Conservation (phyloP, 495 filamentous ascomycete species). For the Diplogelasinospora grovesii region DNA sequence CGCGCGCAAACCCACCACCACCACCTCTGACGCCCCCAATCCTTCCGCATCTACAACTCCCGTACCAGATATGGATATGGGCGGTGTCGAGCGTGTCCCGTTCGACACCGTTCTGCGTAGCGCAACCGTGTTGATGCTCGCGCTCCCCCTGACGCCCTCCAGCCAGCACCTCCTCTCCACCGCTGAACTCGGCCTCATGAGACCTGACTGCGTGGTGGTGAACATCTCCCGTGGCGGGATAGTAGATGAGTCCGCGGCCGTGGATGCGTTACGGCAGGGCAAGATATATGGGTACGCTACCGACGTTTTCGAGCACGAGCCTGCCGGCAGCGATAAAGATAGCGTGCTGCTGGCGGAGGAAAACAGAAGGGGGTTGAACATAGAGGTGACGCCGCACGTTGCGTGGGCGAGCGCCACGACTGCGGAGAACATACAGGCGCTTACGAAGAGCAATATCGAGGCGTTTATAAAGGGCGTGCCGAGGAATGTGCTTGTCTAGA, state of each 20-base stretch:
- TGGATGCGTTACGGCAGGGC: constrained; percentile 38
- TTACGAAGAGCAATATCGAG: constrained; percentile 21
- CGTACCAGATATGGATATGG: too few species aligned
- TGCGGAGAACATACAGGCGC: constrained; percentile 26
- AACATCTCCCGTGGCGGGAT: constrained; percentile 54
- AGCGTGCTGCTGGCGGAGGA: constrained; percentile 18
- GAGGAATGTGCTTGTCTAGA: not conserved
- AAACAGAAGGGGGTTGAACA: constrained; percentile 25
- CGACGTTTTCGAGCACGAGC: constrained; percentile 51
- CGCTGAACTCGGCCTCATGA: constrained; percentile 45
- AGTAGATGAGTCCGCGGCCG: constrained; percentile 46
- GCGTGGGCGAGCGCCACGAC: constrained; percentile 37
- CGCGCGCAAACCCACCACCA: constrained; percentile 36
- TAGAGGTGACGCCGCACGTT: constrained; percentile 35
- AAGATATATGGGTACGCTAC: constrained; percentile 46
- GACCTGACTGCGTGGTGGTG: constrained; percentile 39
- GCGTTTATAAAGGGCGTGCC: not conserved
- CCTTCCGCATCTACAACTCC: too few species aligned
- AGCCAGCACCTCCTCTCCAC: constrained; percentile 41
- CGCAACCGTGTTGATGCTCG: constrained; percentile 44
- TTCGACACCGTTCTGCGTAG: constrained; percentile 41
- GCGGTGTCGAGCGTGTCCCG: constrained; percentile 37
- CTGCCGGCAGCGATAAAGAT: constrained; percentile 29
- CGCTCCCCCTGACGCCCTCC: constrained; percentile 36
- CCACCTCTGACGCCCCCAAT: constrained; percentile 2